These are phyloP conservation scores for Colletotrichum magnum DNA, from an alignment of 2,329 filamentous ascomycete species.

Conservation along the genomic window DNA sequence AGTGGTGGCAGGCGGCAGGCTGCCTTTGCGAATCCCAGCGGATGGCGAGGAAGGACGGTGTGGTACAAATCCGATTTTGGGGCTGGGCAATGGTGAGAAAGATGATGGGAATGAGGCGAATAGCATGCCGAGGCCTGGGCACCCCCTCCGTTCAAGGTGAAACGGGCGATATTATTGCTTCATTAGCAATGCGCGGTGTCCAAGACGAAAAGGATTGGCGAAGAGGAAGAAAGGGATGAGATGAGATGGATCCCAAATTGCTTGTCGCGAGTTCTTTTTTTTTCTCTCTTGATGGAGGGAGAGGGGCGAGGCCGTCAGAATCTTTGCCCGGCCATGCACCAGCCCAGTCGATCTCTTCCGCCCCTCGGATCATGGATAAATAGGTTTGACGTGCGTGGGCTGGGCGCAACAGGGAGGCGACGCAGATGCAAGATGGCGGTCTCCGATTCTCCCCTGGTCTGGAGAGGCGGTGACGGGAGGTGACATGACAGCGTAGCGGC, in stretches of 20 bases:
- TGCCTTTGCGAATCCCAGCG: conserved; percentile 8
- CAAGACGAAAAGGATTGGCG: conserved; percentile 9
- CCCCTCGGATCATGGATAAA: conserved; percentile 17
- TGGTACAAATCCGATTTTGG: conserved; percentile 3
- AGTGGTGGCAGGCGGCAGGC: not conserved
- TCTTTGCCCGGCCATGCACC: not conserved
- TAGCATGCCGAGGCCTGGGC: conserved; percentile 23
- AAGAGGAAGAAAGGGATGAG: conserved; percentile 23
- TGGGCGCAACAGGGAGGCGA: not conserved
- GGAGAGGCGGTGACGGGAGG: conserved; percentile 34
- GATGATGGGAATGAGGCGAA: conserved; percentile 24
- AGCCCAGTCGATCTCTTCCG: not conserved
- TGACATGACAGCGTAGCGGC: conserved; percentile 33
- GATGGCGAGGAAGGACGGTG: conserved; percentile 17
- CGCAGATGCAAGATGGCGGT: conserved; percentile 1
- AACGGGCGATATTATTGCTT: conserved; percentile 35
- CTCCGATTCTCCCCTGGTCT: conserved; percentile 15
- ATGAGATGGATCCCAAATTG: conserved; percentile 12
- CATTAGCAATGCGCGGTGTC: conserved; percentile 29
- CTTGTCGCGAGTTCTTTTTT: conserved; percentile 5
- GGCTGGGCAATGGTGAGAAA: conserved; percentile 14
- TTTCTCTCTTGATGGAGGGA: not conserved
- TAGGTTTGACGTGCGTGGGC: conserved; percentile 8
- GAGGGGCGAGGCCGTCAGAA: conserved; percentile 11
- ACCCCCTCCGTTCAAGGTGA: conserved; percentile 28